Conservation (phyloP, 371 early-diverging fungal species). For the Mucor sp. region DNA sequence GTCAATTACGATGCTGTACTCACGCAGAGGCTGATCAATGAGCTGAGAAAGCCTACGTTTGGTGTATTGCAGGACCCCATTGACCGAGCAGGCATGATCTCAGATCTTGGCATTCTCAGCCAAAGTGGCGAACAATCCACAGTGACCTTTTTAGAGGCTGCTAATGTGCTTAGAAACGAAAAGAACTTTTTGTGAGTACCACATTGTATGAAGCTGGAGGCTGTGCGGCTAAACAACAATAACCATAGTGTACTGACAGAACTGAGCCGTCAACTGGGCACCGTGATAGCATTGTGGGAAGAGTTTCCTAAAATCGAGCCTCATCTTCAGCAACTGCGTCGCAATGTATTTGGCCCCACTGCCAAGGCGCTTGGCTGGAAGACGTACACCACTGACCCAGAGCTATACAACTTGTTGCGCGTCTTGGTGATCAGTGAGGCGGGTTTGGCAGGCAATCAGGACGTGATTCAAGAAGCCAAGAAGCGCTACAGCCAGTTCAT, state of each 20-base stretch:
- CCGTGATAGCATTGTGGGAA: conserved; percentile 46
- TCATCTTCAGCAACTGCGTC: conserved; percentile 43
- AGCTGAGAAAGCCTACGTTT: conserved; percentile 29
- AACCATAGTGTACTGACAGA: conserved; percentile 54
- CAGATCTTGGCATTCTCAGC: conserved; percentile 68
- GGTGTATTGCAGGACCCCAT: conserved; percentile 37
- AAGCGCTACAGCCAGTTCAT: conserved; percentile 5
- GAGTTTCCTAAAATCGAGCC: conserved; percentile 48
- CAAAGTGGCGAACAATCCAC: conserved; percentile 63
- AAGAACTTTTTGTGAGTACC: conserved; percentile 60
- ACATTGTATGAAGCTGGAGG: not conserved
- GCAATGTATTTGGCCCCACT: conserved; percentile 51
- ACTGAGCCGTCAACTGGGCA: conserved; percentile 43
- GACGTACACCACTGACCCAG: conserved; percentile 42
- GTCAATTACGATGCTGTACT: conserved; percentile 60
- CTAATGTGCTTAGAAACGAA: conserved; percentile 64
- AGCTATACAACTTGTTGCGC: conserved; percentile 47
- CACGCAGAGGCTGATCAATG: conserved; percentile 41
- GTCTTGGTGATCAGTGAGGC: conserved; percentile 47
- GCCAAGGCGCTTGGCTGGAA: conserved; percentile 64
- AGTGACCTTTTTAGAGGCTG: conserved; percentile 61
- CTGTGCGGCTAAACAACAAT: not conserved
- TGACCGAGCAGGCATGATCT: conserved; percentile 67
- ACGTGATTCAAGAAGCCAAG: conserved; percentile 12
- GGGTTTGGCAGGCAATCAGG: conserved; percentile 37